Evolutionary conservation across 2,329 filamentous ascomycete genomes (phyloP).

Genomic region (Coleophoma eucalyptorum): DNA sequence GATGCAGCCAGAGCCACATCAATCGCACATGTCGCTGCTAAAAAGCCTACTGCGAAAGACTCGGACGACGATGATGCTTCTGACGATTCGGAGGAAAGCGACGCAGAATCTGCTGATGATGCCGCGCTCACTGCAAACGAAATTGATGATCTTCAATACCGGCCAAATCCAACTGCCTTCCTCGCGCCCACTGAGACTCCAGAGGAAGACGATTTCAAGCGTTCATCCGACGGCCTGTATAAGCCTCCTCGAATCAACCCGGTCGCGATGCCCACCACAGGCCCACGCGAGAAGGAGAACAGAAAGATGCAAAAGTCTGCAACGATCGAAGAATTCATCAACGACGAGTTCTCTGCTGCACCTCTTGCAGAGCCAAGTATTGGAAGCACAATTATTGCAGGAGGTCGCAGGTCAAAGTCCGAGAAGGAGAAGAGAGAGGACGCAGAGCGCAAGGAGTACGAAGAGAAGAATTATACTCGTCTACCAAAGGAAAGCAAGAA

Average conservation of each 20-base stretch:
- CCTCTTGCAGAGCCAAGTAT: slow-evolving; percentile 86
- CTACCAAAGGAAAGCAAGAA: slow-evolving; percentile 87
- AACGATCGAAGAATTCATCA: slow-evolving; percentile 89
- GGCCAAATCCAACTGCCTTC: slow-evolving; percentile 52
- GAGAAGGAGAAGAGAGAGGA: slow-evolving; percentile 73
- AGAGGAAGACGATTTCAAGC: slow-evolving; percentile 23
- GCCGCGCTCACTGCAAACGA: slow-evolving; percentile 18
- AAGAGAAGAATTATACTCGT: slow-evolving; percentile 88
- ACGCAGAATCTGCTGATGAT: slow-evolving; percentile 16
- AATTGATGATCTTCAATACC: slow-evolving; percentile 58
- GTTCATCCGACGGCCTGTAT: slow-evolving; percentile 67
- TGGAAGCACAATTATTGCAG: slow-evolving; percentile 79
- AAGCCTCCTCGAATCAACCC: slow-evolving; percentile 84
- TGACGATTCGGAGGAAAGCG: slow-evolving; percentile 30
- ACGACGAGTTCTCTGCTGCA: slow-evolving; percentile 75
- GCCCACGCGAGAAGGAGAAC: slow-evolving; percentile 47
- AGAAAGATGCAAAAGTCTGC: slow-evolving; percentile 68
- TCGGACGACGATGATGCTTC: slow-evolving; percentile 18
- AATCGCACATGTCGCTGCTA: slow-evolving; percentile 5
- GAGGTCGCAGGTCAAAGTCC: slow-evolving; percentile 77
- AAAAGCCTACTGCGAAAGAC: slow-evolving; percentile 9
- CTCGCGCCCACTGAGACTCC: slow-evolving; percentile 19
- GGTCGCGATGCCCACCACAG: slow-evolving; percentile 71
- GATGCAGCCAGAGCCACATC: slow-evolving; percentile 32
- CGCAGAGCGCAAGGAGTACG: slow-evolving; percentile 76